Base-by-base conservation (phyloP, 345 rosid genomes). In the Anacardium occidentale region DNA sequence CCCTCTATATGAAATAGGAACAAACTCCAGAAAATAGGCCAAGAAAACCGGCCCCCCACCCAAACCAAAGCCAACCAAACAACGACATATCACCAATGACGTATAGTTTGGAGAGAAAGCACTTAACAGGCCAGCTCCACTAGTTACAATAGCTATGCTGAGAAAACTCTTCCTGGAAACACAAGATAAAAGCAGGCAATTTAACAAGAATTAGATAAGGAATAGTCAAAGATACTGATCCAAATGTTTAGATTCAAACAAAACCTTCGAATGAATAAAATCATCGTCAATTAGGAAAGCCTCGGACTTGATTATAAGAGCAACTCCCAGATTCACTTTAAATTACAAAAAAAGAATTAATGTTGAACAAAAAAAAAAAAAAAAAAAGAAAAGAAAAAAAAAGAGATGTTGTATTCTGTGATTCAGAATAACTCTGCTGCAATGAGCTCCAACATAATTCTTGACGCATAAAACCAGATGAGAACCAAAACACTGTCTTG, bases 1-100 rank as follows among this genome's bases (percentile, higher is more conserved):
- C 29, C 90, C 92, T 79, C 89, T 70, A 24, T 77, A 71, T 10
- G 90, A 75, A 54, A 88, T 69, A 48, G 90, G 93, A 64, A 88
- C 76, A 45, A 88, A 88, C 81, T 85, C 92, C 51, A 88, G 69
- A 74, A 84, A 83, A 84, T 84, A 86, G 15, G 89, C 68, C 32
- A 81, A 72, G 70, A 83, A 86, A 34, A 88, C 93, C 68, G 80
- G 80, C 24, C 82, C 88, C 45, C 93, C 86, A 50, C 90, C 93
- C 48, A 86, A 69, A 37, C 93, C 93, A 75, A 86, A 64, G 50
- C 93, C 93, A 68, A 86, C 93, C 29, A 88, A 57, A 59, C 80
- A 81, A 6, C 93, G 89, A 37, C 72, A 68, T 56, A 71, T 51
- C 22, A 86, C 18, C 52, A 88, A 61, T 25, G 69, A 62, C 24